A percentile compares a stretch with the other conserved stretches of the same genome.
These are phyloP conservation scores for Lipomyces yamanashiensis DNA, from an alignment of 805 yeast species.

Conservation along the genomic window DNA sequence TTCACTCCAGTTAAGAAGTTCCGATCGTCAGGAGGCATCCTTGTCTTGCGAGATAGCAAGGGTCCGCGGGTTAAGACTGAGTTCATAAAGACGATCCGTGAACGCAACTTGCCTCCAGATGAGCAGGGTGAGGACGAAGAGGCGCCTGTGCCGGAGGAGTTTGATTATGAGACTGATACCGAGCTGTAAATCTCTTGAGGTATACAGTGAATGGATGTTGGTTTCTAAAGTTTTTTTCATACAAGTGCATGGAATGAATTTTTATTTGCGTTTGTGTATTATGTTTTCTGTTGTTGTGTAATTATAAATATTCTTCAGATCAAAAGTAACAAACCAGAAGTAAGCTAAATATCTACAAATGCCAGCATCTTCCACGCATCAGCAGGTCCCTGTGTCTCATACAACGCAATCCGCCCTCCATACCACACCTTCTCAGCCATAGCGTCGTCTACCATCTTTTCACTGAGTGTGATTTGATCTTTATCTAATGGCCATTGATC, in stretches of 20 bases:
- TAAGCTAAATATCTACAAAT: constrained; percentile 38
- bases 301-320: not conserved
- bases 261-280: not conserved
- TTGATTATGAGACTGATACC: constrained; percentile 44
- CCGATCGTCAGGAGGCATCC: constrained; percentile 58
- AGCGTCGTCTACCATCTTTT: constrained; percentile 64
- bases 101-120: constrained; percentile 80
- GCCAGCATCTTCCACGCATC: constrained; percentile 72
- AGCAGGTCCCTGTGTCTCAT: constrained; percentile 72
- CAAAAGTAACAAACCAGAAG: not conserved
- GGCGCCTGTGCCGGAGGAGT: constrained; percentile 53
- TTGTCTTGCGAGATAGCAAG: constrained; percentile 64
- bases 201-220: not conserved
- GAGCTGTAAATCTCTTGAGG: constrained; percentile 25
- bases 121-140: constrained; percentile 62
- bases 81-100: constrained; percentile 81
- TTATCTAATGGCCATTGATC: constrained; percentile 66
- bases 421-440: constrained; percentile 75
- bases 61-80: constrained; percentile 38
- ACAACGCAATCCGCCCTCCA: constrained; percentile 69
- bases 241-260: not conserved
- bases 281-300: not conserved
- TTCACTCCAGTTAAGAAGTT: constrained; percentile 79
- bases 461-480: constrained; percentile 66
- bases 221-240: not conserved